phyloP scores from a whole-genome alignment of 768 basidiomycete genomes.

The Trametes meyenii region DNA sequence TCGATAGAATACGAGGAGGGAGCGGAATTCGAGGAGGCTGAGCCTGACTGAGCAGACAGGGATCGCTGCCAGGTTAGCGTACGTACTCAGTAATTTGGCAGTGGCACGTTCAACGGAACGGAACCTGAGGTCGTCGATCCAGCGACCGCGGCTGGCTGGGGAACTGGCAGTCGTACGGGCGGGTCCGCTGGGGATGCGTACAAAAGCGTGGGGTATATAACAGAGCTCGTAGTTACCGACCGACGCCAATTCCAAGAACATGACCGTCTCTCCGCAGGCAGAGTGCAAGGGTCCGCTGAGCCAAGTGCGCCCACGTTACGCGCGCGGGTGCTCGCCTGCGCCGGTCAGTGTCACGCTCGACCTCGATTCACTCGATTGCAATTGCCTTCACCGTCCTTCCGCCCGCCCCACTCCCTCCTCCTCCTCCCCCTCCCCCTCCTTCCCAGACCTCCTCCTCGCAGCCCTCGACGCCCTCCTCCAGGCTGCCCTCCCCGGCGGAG shows the following conservation, averaged over 20 bases:
- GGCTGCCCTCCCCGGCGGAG: slow-evolving; percentile 26
- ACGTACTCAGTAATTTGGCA: neutral
- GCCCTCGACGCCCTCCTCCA: slow-evolving; percentile 19
- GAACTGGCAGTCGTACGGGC: too few species aligned
- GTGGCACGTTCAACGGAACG: neutral
- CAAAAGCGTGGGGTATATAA: slow-evolving; percentile 6
- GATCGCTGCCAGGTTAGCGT: too few species aligned
- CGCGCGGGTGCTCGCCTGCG: too few species aligned
- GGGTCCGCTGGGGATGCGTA: neutral
- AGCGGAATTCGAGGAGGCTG: neutral
- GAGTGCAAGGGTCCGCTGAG: too few species aligned
- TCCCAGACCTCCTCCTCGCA: slow-evolving; percentile 9
- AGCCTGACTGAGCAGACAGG: too few species aligned
- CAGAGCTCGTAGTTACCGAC: too few species aligned
- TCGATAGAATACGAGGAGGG: slow-evolving; percentile 11
- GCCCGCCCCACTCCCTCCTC: slow-evolving; percentile 10
- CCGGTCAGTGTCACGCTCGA: slow-evolving; percentile 4
- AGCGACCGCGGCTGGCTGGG: too few species aligned
- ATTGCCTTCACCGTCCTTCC: slow-evolving; percentile 17
- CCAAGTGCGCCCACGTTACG: slow-evolving; percentile 9
- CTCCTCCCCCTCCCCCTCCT: slow-evolving; percentile 3
- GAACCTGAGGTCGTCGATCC: neutral
- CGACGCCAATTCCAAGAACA: too few species aligned
- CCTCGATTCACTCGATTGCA: slow-evolving; percentile 16
- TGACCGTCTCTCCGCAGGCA: too few species aligned